phyloP scores from a whole-genome alignment of 345 rosid genomes.

The Litchi chinensis region DNA sequence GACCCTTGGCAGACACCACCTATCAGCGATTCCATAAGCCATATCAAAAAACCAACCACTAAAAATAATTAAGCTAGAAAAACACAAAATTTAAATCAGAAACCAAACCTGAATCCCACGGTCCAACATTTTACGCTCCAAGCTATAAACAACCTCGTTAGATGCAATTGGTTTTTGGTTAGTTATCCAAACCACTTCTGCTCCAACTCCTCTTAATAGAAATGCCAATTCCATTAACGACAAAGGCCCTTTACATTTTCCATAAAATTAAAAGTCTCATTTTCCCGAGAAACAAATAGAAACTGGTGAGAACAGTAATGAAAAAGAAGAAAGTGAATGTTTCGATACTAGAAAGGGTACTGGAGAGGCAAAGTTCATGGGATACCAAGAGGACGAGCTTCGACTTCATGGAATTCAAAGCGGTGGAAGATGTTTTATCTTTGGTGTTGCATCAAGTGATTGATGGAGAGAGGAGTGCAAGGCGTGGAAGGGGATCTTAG shows the following conservation, averaged over 20 bases:
- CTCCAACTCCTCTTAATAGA: conserved; percentile 54
- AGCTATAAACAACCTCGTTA: conserved; percentile 47
- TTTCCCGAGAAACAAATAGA: too few species aligned
- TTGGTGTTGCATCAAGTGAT: too few species aligned
- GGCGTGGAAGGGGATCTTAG: too few species aligned
- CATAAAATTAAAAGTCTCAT: too few species aligned
- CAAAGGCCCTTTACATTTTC: conserved; percentile 37
- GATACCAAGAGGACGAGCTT: too few species aligned
- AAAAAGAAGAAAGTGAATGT: too few species aligned
- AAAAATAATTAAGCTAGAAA: neutral
- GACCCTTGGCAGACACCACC: conserved; percentile 55
- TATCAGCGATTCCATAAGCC: neutral
- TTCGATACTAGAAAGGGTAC: too few species aligned
- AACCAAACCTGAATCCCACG: conserved; percentile 49
- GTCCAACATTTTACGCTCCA: conserved; percentile 58
- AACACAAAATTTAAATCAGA: neutral
- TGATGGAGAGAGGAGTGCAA: too few species aligned
- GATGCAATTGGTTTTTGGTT: conserved; percentile 39
- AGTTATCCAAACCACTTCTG: conserved; percentile 56
- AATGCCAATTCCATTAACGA: conserved; percentile 59
- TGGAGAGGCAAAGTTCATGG: too few species aligned
- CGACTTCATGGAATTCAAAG: too few species aligned
- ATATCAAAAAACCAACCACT: neutral
- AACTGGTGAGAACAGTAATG: too few species aligned
- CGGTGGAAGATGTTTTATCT: too few species aligned